Conservation (phyloP, 2,329 filamentous ascomycete genomes). For the Volutella citrinella region DNA sequence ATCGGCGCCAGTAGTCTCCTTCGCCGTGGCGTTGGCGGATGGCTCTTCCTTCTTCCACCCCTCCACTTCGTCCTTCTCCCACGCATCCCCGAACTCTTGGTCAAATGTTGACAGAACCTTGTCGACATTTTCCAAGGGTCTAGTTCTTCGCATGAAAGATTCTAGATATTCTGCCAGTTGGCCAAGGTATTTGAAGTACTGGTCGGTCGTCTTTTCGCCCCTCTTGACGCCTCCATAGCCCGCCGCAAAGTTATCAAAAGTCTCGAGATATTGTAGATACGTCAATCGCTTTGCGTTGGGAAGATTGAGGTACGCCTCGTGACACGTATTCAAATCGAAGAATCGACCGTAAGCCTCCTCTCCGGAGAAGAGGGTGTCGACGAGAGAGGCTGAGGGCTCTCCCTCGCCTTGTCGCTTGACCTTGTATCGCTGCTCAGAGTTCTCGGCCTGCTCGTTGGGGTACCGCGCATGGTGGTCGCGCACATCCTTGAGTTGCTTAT, state of each 20-base stretch:
- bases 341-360: conserved; percentile 93
- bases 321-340: conserved; percentile 79
- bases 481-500: conserved; percentile 76
- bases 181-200: conserved; percentile 87
- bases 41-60: conserved; percentile 68
- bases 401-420: conserved; percentile 61
- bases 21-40: conserved; percentile 29
- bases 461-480: conserved; percentile 88
- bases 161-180: conserved; percentile 81
- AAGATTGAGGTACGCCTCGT: conserved; percentile 89
- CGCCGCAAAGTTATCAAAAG: conserved; percentile 81
- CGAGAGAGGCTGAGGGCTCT: conserved; percentile 61
- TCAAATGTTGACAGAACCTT: conserved; percentile 75
- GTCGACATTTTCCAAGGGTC: conserved; percentile 82
- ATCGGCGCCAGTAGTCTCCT: conserved; percentile 43
- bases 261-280: conserved; percentile 90
- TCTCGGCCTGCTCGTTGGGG: conserved; percentile 92
- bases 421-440: conserved; percentile 90
- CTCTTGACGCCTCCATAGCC: conserved; percentile 73
- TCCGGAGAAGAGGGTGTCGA: conserved; percentile 91
- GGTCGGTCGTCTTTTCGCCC: conserved; percentile 82
- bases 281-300: conserved; percentile 79
- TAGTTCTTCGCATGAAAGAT: conserved; percentile 78
- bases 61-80: conserved; percentile 74
- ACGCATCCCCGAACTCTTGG: conserved; percentile 77